Conservation (phyloP, 495 filamentous ascomycete genomes). For the Polyplosphaeria fusca region DNA sequence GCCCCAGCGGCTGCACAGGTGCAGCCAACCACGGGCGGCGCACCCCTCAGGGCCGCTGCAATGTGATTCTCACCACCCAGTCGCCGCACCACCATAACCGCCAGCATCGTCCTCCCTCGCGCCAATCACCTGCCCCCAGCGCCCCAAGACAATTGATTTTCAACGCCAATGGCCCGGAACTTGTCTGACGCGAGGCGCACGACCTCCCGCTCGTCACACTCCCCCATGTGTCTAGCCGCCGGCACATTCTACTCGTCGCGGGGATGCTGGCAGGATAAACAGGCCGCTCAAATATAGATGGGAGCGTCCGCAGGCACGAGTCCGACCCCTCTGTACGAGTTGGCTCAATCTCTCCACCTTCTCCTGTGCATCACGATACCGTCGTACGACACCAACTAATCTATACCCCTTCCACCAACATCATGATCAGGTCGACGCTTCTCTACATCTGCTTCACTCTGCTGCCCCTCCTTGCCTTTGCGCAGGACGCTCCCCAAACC, state of each 20-base stretch:
- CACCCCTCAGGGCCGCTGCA: conserved; percentile 6
- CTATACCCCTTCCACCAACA: conserved; percentile 14
- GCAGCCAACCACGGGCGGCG: conserved; percentile 12
- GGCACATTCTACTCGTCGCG: conserved; percentile 6
- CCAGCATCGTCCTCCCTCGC: conserved; percentile 3
- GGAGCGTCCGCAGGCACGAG: conserved; percentile 12
- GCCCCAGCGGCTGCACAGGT: conserved; percentile 9
- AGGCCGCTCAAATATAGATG: conserved; percentile 32
- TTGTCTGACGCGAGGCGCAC: conserved; percentile 6
- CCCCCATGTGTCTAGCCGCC: conserved; percentile 26
- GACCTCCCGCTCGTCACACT: conserved; percentile 19
- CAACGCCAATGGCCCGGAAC: conserved; percentile 9
- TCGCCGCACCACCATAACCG: conserved; percentile 29
- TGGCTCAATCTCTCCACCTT: conserved; percentile 22
- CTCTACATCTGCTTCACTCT: conserved; percentile 3
- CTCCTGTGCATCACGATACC: conserved; percentile 7
- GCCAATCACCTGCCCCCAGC: conserved; percentile 11
- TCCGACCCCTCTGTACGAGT: conserved; percentile 6
- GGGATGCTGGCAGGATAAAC: conserved; percentile 8
- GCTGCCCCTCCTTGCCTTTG: conserved; percentile 22
- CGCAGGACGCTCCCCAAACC: conserved; percentile 3
- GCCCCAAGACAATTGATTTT: conserved; percentile 5
- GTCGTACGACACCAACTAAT: conserved; percentile 19
- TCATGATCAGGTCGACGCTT: conserved; percentile 4
- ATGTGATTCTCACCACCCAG: conserved; percentile 3